Evolutionary conservation across 192 early-diverging fungal species (phyloP), one percentile per base, ranked within the genome.

Genomic region (Linnemannia elongata): DNA sequence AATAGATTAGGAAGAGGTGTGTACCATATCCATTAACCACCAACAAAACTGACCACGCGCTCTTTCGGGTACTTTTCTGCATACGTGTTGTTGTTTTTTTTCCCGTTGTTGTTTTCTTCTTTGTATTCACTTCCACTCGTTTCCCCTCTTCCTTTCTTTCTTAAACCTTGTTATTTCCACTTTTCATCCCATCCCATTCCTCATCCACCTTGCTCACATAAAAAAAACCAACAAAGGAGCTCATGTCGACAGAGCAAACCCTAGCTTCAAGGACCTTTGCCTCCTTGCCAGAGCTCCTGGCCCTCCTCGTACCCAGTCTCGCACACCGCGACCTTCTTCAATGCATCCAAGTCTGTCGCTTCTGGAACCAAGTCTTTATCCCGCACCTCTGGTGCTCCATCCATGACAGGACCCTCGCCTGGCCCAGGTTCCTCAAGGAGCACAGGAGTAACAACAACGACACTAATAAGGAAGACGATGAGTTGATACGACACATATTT

Each of bases 291-390:
- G 60, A 66, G n/a, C 72, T 66, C 10, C 13, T 66, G 30, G 4
- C 27, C n/a, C 9, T 66, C 12, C 27, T 66, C 12, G 60, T 33
- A 33, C 60, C n/a, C 1, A 13, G 10, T 30, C n/a, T 66, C 30
- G 35, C 60, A 3, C 30, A 24, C 12, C 60, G 10, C n/a, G 60
- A 66, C 27, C 60, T 66, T 30, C 60, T 66, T 66, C 60, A 66
- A 66, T 66, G 60, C 12, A 33, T 66, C 10, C 60, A 66, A 66
- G 60, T 66, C 60, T 66, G 60, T 13, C 60, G 60, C 60, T 66
- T 66, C 60, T 66, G 60, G 60, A 66, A 35, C 60, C 60, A 66
- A 33, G 27, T 66, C 30, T 66, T 66, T 66, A 12, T 66, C 60
- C 60, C 60, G 6, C 60, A 30, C 12, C 9, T 66, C 12, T 66